Conservation (phyloP, 306 rosid species). For the Adenanthera pavonina region DNA sequence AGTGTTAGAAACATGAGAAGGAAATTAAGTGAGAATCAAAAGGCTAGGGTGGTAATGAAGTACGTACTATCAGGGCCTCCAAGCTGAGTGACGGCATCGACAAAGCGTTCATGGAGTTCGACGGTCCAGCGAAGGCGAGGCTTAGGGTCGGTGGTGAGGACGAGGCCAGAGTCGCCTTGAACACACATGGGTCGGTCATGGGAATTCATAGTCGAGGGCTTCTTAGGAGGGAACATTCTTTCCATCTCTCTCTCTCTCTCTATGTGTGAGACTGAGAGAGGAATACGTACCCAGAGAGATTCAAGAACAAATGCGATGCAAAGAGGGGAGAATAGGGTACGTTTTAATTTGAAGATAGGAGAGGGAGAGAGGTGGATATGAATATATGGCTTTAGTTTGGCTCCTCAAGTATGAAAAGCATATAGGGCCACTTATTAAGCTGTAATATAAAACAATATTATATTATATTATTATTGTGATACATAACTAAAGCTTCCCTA, state of each 20-base stretch:
- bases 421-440: constrained; percentile 42
- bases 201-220: constrained; percentile 95
- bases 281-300: constrained; percentile 59
- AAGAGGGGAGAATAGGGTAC: constrained; percentile 92
- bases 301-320: constrained; percentile 99
- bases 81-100: constrained; percentile 97
- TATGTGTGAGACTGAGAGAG: constrained; percentile 7
- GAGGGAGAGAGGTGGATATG: constrained; percentile 29
- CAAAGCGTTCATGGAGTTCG: constrained; percentile 97
- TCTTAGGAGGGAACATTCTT: constrained; percentile 98
- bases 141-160: constrained; percentile 98
- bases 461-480: neutral
- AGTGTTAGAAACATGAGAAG: neutral
- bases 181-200: constrained; percentile 97
- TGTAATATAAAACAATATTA: constrained; percentile 44
- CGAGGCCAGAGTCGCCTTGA: constrained; percentile 98
- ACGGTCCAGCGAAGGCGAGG: constrained; percentile 99
- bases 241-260: constrained; percentile 59
- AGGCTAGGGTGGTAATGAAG: neutral
- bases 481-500: constrained; percentile 46
- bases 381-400: constrained; percentile 50
- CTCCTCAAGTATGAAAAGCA: constrained; percentile 51
- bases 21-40: too few relatives aligned
- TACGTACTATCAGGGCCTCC: constrained; percentile 98
- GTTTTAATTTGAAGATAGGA: constrained; percentile 69